phyloP scores from a whole-genome alignment of 2,329 filamentous ascomycete species.

The Microcera coccophila region DNA sequence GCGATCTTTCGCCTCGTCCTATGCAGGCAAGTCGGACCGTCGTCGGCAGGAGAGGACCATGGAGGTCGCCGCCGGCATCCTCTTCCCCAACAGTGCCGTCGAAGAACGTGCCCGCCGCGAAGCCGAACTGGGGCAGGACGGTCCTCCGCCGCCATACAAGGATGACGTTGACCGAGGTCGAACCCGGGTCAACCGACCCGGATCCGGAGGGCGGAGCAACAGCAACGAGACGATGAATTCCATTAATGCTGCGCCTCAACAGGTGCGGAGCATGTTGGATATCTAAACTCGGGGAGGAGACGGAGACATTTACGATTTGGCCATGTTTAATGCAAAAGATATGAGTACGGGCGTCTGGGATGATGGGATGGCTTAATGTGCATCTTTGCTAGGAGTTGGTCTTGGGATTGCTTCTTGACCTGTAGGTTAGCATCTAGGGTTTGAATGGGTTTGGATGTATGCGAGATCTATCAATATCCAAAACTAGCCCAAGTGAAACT shows the following conservation, averaged over 20 bases:
- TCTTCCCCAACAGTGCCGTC: constrained; percentile 45
- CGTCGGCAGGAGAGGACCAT: constrained; percentile 44
- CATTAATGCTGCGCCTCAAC: constrained; percentile 47
- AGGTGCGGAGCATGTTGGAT: constrained; percentile 57
- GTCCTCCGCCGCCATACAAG: constrained; percentile 40
- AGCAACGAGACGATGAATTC: constrained; percentile 48
- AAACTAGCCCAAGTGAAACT: no score
- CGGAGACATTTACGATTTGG: constrained; percentile 3
- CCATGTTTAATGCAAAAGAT: constrained; percentile 3
- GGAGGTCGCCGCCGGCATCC: constrained; percentile 41
- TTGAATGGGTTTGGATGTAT: no score
- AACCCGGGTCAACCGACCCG: constrained; percentile 25
- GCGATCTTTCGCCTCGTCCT: constrained; percentile 25
- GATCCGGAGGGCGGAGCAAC: constrained; percentile 38
- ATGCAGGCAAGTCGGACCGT: constrained; percentile 42
- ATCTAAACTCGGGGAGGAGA: constrained; percentile 32
- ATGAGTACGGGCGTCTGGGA: constrained; percentile 1
- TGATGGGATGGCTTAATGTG: neutral
- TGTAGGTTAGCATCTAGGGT: no score
- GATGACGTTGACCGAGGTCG: constrained; percentile 25
- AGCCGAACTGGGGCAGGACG: constrained; percentile 41
- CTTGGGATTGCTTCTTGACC: neutral
- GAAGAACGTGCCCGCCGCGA: constrained; percentile 33
- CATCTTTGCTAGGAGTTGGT: neutral
- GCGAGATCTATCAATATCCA: no score